These are phyloP conservation scores for Globisporangium ultimum DNA, from an alignment of 352 stramenopile species.

Conservation along the genomic window DNA sequence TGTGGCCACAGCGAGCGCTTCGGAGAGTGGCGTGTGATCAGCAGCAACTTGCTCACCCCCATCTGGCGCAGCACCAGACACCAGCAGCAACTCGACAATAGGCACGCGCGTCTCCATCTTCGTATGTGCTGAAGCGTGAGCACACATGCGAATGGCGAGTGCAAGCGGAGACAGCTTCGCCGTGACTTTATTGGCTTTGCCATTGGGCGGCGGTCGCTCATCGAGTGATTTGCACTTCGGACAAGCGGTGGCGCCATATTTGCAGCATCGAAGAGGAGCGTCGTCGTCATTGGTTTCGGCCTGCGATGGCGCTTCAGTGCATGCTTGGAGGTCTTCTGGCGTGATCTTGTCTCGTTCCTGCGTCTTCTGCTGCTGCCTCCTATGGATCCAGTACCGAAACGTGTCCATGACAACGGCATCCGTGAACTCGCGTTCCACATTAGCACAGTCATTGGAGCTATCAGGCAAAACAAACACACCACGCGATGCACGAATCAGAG, in stretches of 20 bases:
- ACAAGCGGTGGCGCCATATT: conserved; percentile 23
- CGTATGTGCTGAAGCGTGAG: neutral
- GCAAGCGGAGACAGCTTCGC: conserved; percentile 20
- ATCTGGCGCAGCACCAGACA: conserved; percentile 21
- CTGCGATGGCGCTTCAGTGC: neutral
- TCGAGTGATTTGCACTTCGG: conserved; percentile 4
- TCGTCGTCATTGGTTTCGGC: neutral
- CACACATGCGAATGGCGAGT: conserved; percentile 29
- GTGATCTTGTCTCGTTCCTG: neutral
- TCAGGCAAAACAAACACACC: neutral
- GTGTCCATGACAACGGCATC: conserved; percentile 3
- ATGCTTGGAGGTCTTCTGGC: too few relatives aligned
- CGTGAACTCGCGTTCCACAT: neutral
- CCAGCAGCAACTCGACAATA: conserved; percentile 30
- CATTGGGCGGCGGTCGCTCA: too few relatives aligned
- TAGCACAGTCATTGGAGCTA: neutral
- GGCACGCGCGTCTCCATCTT: conserved; percentile 2
- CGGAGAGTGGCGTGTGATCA: conserved; percentile 10
- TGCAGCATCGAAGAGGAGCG: conserved; percentile 14
- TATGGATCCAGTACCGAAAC: conserved; percentile 12
- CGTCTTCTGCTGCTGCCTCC: neutral
- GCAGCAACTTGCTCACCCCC: neutral
- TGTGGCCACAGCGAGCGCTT: conserved; percentile 19
- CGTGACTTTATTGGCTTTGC: neutral
- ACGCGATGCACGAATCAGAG: too few relatives aligned